These are phyloP conservation scores for Exophiala bonariae DNA, from an alignment of 2,329 filamentous ascomycete species.

Conservation along the genomic window DNA sequence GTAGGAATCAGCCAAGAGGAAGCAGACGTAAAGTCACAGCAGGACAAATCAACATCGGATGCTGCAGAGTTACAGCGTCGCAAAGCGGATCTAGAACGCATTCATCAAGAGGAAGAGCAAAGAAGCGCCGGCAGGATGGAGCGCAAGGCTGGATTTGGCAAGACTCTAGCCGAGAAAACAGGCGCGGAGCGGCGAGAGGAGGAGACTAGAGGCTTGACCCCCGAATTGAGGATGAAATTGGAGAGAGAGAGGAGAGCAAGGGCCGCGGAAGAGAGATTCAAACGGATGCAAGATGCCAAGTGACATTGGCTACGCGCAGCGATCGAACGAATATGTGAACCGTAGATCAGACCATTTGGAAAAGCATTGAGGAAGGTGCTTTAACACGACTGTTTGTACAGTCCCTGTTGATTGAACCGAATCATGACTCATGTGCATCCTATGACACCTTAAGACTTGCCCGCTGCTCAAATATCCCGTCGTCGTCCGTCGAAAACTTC, in stretches of 20 bases:
- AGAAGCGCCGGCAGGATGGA: constrained; percentile 41
- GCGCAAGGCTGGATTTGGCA: constrained; percentile 52
- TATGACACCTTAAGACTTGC: too few species aligned
- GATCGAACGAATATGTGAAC: too few species aligned
- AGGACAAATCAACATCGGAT: constrained; percentile 69
- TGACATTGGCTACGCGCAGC: neutral
- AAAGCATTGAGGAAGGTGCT: too few species aligned
- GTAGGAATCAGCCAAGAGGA: constrained; percentile 69
- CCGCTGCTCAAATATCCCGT: too few species aligned
- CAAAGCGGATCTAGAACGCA: constrained; percentile 70
- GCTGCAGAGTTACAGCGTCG: constrained; percentile 70
- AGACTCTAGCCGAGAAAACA: constrained; percentile 67
- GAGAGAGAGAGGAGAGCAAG: constrained; percentile 88
- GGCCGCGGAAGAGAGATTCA: constrained; percentile 85
- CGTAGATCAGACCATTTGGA: too few species aligned
- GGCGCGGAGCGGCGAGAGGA: constrained; percentile 80
- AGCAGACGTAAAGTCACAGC: constrained; percentile 66
- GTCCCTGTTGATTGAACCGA: too few species aligned
- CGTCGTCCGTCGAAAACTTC: too few species aligned
- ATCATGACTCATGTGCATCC: too few species aligned
- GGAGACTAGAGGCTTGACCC: constrained; percentile 78
- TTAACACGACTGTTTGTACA: too few species aligned
- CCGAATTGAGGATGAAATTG: constrained; percentile 79
- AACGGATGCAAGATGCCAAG: constrained; percentile 55
- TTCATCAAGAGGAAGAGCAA: constrained; percentile 62